These are phyloP conservation scores for Mycena rebaudengoi DNA, from an alignment of 768 basidiomycete species.

Conservation along the genomic window DNA sequence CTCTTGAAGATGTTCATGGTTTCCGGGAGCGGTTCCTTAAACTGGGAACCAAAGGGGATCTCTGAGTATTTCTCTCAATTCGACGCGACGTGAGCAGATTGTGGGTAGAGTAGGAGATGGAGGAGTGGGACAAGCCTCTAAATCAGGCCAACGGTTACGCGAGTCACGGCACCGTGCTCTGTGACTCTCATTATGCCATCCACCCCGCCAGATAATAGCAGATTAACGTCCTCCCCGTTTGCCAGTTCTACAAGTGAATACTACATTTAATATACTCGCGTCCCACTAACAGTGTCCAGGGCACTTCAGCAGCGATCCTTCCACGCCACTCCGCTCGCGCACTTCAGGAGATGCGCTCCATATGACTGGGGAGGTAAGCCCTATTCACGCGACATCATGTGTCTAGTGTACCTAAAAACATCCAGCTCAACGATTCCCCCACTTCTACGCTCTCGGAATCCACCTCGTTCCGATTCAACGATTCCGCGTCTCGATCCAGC, in stretches of 20 bases:
- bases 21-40: conserved; percentile 16
- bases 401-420: neutral
- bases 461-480: conserved; percentile 31
- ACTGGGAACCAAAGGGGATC: neutral
- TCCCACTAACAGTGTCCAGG: neutral
- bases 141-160: conserved; percentile 6
- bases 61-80: neutral
- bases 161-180: conserved; percentile 8
- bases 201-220: conserved; percentile 19
- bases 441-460: conserved; percentile 46
- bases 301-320: conserved; percentile 15
- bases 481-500: conserved; percentile 38
- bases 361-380: conserved; percentile 28
- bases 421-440: conserved; percentile 33
- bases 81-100: conserved; percentile 17
- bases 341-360: conserved; percentile 9
- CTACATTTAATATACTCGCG: neutral
- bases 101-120: conserved; percentile 6
- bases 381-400: conserved; percentile 3
- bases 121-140: conserved; percentile 24
- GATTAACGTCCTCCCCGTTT: conserved; percentile 28
- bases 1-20: conserved; percentile 88
- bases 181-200: conserved; percentile 41
- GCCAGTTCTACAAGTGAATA: conserved; percentile 27
- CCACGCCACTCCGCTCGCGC: conserved; percentile 16